Percentiles rank a stretch among this genome's conserved stretches.
Conservation (phyloP, 75 land plant species). For the Pinus albicaulis region DNA sequence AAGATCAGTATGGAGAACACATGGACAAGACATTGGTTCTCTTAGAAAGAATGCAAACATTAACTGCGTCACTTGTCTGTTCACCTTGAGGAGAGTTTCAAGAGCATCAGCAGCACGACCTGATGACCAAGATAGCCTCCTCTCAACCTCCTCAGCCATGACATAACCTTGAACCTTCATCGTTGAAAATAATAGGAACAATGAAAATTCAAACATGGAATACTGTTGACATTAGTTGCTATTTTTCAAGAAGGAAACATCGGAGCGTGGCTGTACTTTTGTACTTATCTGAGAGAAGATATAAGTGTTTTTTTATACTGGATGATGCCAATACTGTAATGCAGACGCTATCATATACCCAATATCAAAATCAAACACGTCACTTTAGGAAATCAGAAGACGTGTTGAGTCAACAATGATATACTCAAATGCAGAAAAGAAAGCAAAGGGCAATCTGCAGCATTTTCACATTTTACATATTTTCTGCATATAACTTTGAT, state of each 20-base stretch:
- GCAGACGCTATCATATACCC: background rate
- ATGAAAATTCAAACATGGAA: background rate
- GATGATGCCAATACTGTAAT: conserved; percentile 6
- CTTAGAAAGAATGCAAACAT: background rate
- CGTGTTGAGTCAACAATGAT: background rate
- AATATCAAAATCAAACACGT: background rate
- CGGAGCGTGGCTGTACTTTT: background rate
- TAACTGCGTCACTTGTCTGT: background rate
- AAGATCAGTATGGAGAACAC: background rate
- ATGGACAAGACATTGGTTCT: background rate
- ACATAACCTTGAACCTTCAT: conserved; percentile 80
- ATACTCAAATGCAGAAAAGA: too few relatives aligned
- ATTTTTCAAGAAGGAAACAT: background rate
- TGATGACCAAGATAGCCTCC: conserved; percentile 65
- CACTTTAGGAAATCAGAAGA: background rate
- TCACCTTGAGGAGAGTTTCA: conserved; percentile 71
- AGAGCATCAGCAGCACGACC: conserved; percentile 89
- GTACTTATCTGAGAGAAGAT: background rate
- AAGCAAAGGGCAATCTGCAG: too few relatives aligned
- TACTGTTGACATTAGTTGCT: background rate
- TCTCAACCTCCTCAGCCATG: conserved; percentile 72
- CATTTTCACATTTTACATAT: too few relatives aligned
- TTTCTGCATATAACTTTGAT: too few relatives aligned
- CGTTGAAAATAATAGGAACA: background rate
- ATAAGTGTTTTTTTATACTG: background rate